Conservation (phyloP, 148 eudicot species). For the Rhododendron mucronatum region DNA sequence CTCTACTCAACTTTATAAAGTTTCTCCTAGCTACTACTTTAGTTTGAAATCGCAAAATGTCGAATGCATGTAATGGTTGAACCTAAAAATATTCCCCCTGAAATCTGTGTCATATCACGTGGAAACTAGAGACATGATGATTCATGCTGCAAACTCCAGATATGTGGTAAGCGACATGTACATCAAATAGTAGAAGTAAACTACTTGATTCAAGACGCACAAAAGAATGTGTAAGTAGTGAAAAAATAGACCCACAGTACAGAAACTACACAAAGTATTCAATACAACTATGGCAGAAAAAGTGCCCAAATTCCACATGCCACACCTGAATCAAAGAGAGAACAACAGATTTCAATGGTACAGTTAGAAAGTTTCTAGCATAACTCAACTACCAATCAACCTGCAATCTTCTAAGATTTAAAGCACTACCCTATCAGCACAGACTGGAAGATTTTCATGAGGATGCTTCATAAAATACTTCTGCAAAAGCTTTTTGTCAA, state of each 20-base stretch:
- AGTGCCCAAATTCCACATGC: not conserved
- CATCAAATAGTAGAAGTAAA: not conserved
- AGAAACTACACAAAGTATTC: not conserved
- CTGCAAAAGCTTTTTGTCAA: slow-evolving; percentile 73
- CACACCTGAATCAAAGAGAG: not conserved
- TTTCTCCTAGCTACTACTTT: not conserved
- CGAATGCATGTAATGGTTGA: not conserved
- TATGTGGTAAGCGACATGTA: not conserved
- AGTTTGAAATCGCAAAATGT: not conserved
- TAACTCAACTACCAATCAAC: not conserved
- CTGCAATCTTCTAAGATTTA: not conserved
- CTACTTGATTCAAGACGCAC: not conserved
- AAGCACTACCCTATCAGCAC: not conserved
- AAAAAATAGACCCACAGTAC: not conserved
- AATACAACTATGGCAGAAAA: not conserved
- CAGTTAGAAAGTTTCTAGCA: not conserved
- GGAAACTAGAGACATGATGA: not conserved
- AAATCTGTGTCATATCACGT: not conserved
- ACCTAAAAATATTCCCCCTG: not conserved
- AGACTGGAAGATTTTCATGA: not conserved
- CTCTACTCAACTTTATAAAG: not conserved
- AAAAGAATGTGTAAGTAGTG: not conserved
- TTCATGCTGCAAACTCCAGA: not conserved
- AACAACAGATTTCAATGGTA: not conserved
- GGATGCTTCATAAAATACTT: slow-evolving; percentile 44